Base-by-base conservation (phyloP, 148 eudicot species). In the Agrostemma githago region DNA sequence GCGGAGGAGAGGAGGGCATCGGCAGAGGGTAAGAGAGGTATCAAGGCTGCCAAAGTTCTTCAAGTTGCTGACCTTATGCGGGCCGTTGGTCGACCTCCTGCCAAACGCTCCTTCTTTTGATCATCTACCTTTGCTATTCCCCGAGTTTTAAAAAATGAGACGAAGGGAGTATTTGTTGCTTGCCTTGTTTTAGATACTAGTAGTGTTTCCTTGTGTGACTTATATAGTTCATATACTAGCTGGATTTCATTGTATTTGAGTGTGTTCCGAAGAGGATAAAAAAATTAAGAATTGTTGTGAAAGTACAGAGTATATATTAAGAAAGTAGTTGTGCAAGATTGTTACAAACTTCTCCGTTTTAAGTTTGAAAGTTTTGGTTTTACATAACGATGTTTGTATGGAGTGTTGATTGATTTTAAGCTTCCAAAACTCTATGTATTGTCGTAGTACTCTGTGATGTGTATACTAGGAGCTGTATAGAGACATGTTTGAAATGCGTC, bases 1-100 rank as follows among this genome's bases (percentile, higher is more conserved):
- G 96, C 98, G 70, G 93, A 94, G 89, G 98, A 94, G 72, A 91
- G 80, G 62, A 87, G 89, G 80, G 98, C 98, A 41, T 87, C 97
- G 21, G 84, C 96, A 14, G 98, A 94, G 85, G 89, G 88, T 48
- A 94, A 85, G 70, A 89, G 96, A 83, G 98, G 98, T 16, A 89
- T 90, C 17, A 91, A 94, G 73, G 87, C 87, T 8, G 97, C 98
- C 44, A 89, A 79, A 77, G 84, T 94, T 20, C 73, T 91, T 73
- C 96, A 94, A 76, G 77, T 89, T 5, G 82, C 97, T 63, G 88
- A 84, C 71, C 76, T 94, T 58, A 88, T 94, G 98, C 86, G 88
- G 72, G 90, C 91, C 72, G 87, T 94, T 48, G 97, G 98, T 4
- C 84, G 80, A 73, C 70, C 98, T 60, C 97, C 98, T 53, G 67